Percentiles rank a stretch among this genome's conserved stretches.
These are phyloP conservation scores for Oidiodendron maius DNA, from an alignment of 495 filamentous ascomycete species.

Conservation along the genomic window DNA sequence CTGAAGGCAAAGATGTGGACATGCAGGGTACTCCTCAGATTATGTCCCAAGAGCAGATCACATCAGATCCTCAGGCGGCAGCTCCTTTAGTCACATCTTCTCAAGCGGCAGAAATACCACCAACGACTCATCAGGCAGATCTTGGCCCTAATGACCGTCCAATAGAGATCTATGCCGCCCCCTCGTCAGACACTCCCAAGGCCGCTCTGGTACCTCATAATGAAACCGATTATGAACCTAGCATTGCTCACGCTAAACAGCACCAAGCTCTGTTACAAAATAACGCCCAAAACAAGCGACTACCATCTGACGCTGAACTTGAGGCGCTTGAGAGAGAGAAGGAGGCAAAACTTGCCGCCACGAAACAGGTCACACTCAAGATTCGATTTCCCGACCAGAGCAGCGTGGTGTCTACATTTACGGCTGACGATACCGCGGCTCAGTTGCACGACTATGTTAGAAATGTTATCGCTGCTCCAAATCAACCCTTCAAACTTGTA, in stretches of 20 bases:
- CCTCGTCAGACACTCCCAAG: slow-evolving; percentile 62
- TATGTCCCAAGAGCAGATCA: not conserved
- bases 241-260: slow-evolving; percentile 75
- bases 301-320: slow-evolving; percentile 63
- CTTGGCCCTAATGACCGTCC: slow-evolving; percentile 37
- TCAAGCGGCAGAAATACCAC: not conserved
- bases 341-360: slow-evolving; percentile 52
- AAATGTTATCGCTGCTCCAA: slow-evolving; percentile 38
- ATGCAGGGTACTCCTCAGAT: not conserved
- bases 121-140: not conserved
- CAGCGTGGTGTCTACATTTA: slow-evolving; percentile 59
- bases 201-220: slow-evolving; percentile 61
- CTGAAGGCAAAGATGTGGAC: slow-evolving; percentile 3
- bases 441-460: slow-evolving; percentile 63
- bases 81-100: not conserved
- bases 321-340: slow-evolving; percentile 51
- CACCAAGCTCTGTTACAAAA: slow-evolving; percentile 69
- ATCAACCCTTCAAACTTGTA: slow-evolving; percentile 43
- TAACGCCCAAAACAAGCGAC: slow-evolving; percentile 58
- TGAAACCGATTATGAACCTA: slow-evolving; percentile 74
- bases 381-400: slow-evolving; percentile 84
- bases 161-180: slow-evolving; percentile 70
- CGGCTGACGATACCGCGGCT: slow-evolving; percentile 54
- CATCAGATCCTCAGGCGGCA: slow-evolving; percentile 1
- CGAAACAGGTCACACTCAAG: slow-evolving; percentile 67